Base-by-base conservation (phyloP, 768 basidiomycete genomes). In the Auricularia heimuer region DNA sequence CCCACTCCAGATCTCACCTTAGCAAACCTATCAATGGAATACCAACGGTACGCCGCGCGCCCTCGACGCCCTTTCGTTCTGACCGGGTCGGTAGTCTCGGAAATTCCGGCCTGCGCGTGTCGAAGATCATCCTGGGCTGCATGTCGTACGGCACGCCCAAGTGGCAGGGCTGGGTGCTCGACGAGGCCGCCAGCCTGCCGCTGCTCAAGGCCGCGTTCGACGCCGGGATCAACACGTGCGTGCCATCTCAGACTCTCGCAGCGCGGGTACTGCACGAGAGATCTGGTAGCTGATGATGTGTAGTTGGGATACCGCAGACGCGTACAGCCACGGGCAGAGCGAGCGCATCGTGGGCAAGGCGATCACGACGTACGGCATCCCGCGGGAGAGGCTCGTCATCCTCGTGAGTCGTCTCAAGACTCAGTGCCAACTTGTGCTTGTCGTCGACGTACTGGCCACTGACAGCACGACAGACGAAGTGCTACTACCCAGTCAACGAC, bases 191-290 rank as follows among this genome's bases (percentile, higher is more conserved):
- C 65, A 78, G 76, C 1, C 75, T 82, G 29, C 75, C 75, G 67
- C 83, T 85, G 65, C 80, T 86, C 71, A 82, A 83, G 71, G 73
- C 73, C 7, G 76, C 75, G 35, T 88, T 83, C 63, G 85, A 86
- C 12, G 80, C 80, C n/a, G 85, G 86, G 18, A 83, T 87, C 66
- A 81, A 85, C 66, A 79, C 85, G 0, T 87, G 76, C 54, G 67
- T 70, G 68, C 39, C 63, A 63, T 21, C 47, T 4, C 10, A 12
- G 1, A 0, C 16, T 34, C 39, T 18, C 6, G 14, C 21, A 51
- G 47, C 47, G 14, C 18, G 6, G 44, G 10, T 10, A 45, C 44
- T 10, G 11, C 3, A 18, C 11, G 44, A 45, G 29, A 29, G 29
- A 29, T 29, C 29, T 29, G 3, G 29, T 29, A 29, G 29, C 29